Base-by-base conservation (phyloP, 1,139 yeast species). In the Debaryomycetaceae sp. region DNA sequence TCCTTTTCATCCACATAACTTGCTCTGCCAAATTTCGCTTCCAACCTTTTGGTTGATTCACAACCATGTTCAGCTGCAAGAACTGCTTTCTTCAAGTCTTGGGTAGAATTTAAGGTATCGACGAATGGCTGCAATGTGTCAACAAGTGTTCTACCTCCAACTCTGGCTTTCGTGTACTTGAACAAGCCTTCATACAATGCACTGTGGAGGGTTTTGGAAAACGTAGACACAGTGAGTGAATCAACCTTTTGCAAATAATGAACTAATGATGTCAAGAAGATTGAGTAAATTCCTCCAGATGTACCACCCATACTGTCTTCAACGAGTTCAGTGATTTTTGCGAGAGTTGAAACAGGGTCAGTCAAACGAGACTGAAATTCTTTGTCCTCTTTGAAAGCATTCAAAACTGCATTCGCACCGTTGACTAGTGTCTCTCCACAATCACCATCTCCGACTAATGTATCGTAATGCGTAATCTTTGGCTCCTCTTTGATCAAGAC, bases 231-330 rank as follows among this genome's bases (percentile, higher is more conserved):
- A 3, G 83, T 72, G 1, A 60, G 42, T 36, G 59, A 50, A 9
- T 64, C 55, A 1, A 81, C 72, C 13, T 54, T 43, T 42, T 61
- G 64, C 34, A 74, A 53, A 40, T 66, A 51, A 46, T 68, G 68
- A 5, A 63, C 70, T 37, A 73, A 62, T 0, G 76, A 69, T 17
- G 78, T 72, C 45, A 91, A 74, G 65, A 73, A 88, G 46, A 91
- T 91, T 4, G 96, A 86, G 63, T 90, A 91, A 39, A 91, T 68
- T 0, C 97, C 98, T 44, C 98, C 98, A 1, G 96, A 87, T 0
- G 98, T 91, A 41, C 98, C 98, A 43, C 97, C 98, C 98, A 91
- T 91, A 33, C 82, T 83, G 45, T 83, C 85, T 59, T 91, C 97
- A 20, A 90, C 89, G 27, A 86, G 65, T 46, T 85, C 90, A 5